A percentile compares a stretch with the other conserved stretches of the same genome.
These are phyloP conservation scores for Russula foetens DNA, from an alignment of 768 basidiomycete genomes.

Conservation along the genomic window DNA sequence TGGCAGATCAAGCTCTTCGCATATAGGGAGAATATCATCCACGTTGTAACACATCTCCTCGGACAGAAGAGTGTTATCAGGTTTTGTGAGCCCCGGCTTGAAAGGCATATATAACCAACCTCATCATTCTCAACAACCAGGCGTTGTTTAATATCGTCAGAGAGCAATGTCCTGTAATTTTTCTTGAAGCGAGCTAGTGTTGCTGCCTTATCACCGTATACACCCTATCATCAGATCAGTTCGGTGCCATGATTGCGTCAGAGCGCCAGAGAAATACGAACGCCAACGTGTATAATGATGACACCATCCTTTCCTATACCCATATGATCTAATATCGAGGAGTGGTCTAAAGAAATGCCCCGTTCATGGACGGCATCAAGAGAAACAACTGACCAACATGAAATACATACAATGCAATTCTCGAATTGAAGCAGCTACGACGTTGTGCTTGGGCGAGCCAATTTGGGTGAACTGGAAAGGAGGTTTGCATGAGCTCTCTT, in stretches of 20 bases:
- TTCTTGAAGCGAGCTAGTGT: slow-evolving; percentile 67
- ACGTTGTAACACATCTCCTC: slow-evolving; percentile 73
- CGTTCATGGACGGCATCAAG: not conserved
- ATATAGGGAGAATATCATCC: slow-evolving; percentile 80
- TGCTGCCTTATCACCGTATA: slow-evolving; percentile 71
- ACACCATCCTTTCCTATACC: slow-evolving; percentile 76
- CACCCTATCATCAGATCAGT: slow-evolving; percentile 36
- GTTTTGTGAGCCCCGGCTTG: not conserved
- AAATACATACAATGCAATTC: slow-evolving; percentile 55
- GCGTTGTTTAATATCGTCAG: slow-evolving; percentile 56
- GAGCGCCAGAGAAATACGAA: slow-evolving; percentile 33
- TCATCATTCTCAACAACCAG: slow-evolving; percentile 95
- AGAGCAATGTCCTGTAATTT: slow-evolving; percentile 52
- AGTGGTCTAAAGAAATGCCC: slow-evolving; percentile 43
- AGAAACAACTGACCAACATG: not conserved
- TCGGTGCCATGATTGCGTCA: not conserved
- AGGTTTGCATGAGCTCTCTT: not conserved
- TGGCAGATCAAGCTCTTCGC: slow-evolving; percentile 68
- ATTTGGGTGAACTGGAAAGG: slow-evolving; percentile 54
- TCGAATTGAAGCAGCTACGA: slow-evolving; percentile 66
- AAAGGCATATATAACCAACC: slow-evolving; percentile 31
- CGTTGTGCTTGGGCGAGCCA: slow-evolving; percentile 67
- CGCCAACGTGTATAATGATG: slow-evolving; percentile 75
- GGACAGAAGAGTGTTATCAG: not conserved
- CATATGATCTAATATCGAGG: slow-evolving; percentile 83